Evolutionary conservation across 768 basidiomycete species (phyloP).

Genomic region (Suillus luteus): DNA sequence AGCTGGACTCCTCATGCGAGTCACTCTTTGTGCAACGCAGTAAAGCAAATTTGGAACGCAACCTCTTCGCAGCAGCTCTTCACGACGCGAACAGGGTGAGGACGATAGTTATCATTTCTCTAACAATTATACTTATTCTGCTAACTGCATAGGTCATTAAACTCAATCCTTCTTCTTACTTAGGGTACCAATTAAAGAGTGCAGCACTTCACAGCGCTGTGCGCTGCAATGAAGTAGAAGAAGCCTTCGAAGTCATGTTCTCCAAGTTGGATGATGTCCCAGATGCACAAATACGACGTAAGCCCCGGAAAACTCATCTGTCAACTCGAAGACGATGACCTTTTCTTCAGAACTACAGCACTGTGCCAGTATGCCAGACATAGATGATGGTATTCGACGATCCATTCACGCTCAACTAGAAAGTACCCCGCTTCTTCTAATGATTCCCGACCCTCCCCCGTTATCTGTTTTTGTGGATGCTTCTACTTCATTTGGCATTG

Average conservation of each 20-base stretch:
- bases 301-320: too few relatives aligned
- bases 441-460: conserved; percentile 12
- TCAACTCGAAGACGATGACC: not conserved
- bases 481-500: conserved; percentile 42
- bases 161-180: not conserved
- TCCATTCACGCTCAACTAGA: not conserved
- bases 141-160: not conserved
- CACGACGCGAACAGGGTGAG: not conserved
- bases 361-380: too few relatives aligned
- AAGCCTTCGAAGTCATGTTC: not conserved
- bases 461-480: conserved; percentile 40
- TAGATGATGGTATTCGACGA: not conserved
- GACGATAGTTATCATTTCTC: not conserved
- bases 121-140: not conserved
- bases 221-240: not conserved
- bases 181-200: not conserved
- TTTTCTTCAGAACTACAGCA: not conserved
- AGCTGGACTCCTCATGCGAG: not conserved
- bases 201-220: not conserved
- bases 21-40: not conserved
- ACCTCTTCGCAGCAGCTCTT: not conserved
- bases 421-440: not conserved
- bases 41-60: not conserved
- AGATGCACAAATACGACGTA: not conserved
- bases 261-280: not conserved